Conservation (phyloP, 495 filamentous ascomycete genomes). For the Podospora didyma region DNA sequence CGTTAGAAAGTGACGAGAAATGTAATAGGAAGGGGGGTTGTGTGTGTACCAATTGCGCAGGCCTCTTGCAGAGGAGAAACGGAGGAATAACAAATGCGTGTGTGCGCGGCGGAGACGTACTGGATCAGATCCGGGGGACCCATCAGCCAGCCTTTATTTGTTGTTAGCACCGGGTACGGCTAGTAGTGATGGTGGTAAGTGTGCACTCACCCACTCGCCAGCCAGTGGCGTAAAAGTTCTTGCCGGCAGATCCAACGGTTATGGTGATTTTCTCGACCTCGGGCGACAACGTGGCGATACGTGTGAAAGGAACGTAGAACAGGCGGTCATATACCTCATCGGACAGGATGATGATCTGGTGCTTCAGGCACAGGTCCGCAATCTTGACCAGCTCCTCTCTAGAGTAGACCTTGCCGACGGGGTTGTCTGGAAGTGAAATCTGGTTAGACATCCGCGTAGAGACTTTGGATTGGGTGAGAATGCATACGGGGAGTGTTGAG, state of each 20-base stretch:
- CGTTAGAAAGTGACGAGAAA: not conserved
- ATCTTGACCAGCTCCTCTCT: slow-evolving; percentile 77
- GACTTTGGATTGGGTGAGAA: no score
- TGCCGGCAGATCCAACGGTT: slow-evolving; percentile 91
- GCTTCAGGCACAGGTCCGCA: slow-evolving; percentile 84
- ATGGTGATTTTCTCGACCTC: slow-evolving; percentile 83
- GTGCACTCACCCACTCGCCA: slow-evolving; percentile 73
- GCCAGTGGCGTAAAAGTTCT: slow-evolving; percentile 96
- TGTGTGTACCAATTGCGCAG: slow-evolving; percentile 66
- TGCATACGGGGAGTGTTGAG: slow-evolving; percentile 58
- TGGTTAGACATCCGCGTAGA: not conserved
- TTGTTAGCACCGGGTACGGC: not conserved
- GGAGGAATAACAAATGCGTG: slow-evolving; percentile 90
- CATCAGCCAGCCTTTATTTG: slow-evolving; percentile 65
- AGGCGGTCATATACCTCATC: slow-evolving; percentile 97
- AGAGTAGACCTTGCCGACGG: slow-evolving; percentile 92
- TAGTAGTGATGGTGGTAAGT: not conserved
- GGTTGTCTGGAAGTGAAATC: slow-evolving; percentile 62
- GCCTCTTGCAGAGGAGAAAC: slow-evolving; percentile 94
- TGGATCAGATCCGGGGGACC: slow-evolving; percentile 85
- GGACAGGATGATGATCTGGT: slow-evolving; percentile 91
- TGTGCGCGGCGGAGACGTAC: slow-evolving; percentile 88
- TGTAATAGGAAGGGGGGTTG: not conserved
- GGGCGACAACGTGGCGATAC: slow-evolving; percentile 82
- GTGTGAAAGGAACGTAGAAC: slow-evolving; percentile 90